A percentile compares a stretch with the other conserved stretches of the same genome.
These are phyloP conservation scores for Pelargonium myrrhifolium DNA, from an alignment of 441 rosid genomes.

Conservation along the genomic window DNA sequence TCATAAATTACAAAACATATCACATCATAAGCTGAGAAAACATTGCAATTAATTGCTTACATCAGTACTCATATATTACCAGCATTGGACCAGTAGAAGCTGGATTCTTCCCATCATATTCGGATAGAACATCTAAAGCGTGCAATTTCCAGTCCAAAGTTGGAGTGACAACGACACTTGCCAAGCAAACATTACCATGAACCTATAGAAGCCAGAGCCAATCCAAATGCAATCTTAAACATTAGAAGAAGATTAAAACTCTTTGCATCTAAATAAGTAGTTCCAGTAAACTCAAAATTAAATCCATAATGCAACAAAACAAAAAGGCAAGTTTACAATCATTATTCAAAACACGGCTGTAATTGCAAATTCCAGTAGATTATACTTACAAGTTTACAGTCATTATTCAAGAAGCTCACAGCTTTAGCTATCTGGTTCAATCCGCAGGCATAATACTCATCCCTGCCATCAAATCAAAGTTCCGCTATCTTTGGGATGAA, in stretches of 20 bases:
- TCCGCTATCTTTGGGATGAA: background rate
- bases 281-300: background rate
- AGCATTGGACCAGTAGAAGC: slow-evolving; percentile 90
- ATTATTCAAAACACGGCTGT: background rate
- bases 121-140: slow-evolving; percentile 92
- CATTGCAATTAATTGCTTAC: slow-evolving; percentile 12
- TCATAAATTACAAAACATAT: background rate
- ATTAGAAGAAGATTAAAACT: background rate
- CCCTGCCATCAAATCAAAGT: slow-evolving; percentile 43
- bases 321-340: background rate
- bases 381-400: slow-evolving; percentile 85
- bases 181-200: slow-evolving; percentile 92
- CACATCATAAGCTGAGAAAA: background rate
- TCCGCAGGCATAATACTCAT: slow-evolving; percentile 92
- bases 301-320: slow-evolving; percentile 7
- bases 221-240: slow-evolving; percentile 14
- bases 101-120: slow-evolving; percentile 84
- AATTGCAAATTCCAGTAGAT: background rate
- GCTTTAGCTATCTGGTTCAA: slow-evolving; percentile 92
- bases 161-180: slow-evolving; percentile 92
- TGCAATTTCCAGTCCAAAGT: slow-evolving; percentile 99
- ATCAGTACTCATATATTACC: slow-evolving; percentile 47
- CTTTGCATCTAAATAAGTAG: background rate
- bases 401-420: slow-evolving; percentile 95
- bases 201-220: slow-evolving; percentile 48